Conservation (phyloP, 2,329 filamentous ascomycete genomes). For the Colletotrichum noveboracense region DNA sequence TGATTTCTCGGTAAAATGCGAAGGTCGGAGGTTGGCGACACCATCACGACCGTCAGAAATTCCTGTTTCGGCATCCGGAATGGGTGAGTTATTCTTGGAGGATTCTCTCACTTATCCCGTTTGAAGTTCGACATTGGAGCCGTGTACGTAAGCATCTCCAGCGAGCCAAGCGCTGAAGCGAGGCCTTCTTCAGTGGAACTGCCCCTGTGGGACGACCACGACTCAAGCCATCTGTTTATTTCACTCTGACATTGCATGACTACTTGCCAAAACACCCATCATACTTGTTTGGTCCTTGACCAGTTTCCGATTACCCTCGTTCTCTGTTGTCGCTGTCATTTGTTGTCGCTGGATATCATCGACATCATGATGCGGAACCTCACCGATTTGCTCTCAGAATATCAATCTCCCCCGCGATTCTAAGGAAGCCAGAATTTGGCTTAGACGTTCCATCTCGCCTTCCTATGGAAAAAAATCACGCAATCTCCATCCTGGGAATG, state of each 20-base stretch:
- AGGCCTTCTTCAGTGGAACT: neutral
- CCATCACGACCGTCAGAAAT: neutral
- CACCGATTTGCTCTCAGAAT: neutral
- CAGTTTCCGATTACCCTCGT: neutral
- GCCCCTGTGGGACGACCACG: neutral
- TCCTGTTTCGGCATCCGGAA: neutral
- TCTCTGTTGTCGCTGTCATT: neutral
- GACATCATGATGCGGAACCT: rapidly evolving
- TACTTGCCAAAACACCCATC: neutral
- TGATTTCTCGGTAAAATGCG: neutral
- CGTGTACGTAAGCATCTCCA: neutral
- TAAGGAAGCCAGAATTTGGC: neutral
- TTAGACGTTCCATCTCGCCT: neutral
- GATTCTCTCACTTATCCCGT: neutral
- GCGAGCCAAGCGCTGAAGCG: neutral
- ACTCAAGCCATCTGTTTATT: neutral
- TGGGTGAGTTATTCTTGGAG: neutral
- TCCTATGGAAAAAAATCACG: neutral
- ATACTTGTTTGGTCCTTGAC: neutral
- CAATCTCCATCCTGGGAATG: neutral
- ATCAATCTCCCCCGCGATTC: neutral
- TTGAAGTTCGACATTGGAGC: neutral
- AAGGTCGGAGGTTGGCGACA: neutral
- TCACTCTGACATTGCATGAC: neutral
- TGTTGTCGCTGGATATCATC: neutral